Conservation (phyloP, 306 rosid genomes). For the Dryas alaskensis region DNA sequence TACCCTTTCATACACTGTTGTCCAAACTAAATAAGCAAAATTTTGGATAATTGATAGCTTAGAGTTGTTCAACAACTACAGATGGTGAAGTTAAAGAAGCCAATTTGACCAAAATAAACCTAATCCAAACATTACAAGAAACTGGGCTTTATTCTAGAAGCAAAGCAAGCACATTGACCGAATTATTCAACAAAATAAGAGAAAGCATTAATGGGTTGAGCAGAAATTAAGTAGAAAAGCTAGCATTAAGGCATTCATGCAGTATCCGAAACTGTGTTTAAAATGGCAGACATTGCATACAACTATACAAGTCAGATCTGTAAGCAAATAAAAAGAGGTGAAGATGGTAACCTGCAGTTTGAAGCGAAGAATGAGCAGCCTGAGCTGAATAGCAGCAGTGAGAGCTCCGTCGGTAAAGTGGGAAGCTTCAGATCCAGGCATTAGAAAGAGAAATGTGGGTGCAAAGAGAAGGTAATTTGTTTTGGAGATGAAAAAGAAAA, state of each 20-base stretch:
- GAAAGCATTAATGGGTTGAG: not conserved
- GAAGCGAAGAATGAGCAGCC: slow-evolving; percentile 7
- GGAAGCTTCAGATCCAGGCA: slow-evolving; percentile 31
- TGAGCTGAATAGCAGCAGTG: slow-evolving; percentile 28
- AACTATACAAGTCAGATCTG: slow-evolving; percentile 45
- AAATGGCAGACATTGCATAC: slow-evolving; percentile 6
- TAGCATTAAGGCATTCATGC: slow-evolving; percentile 2
- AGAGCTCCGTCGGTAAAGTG: slow-evolving; percentile 18
- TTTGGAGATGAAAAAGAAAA: not conserved
- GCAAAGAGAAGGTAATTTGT: not conserved
- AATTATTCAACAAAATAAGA: slow-evolving; percentile 29
- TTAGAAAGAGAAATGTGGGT: slow-evolving; percentile 20
- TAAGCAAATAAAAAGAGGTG: slow-evolving; percentile 19
- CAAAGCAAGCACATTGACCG: slow-evolving; percentile 36
- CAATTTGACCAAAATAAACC: slow-evolving; percentile 17
- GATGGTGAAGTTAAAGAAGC: not conserved
- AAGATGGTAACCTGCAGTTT: slow-evolving; percentile 26
- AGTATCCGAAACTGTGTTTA: slow-evolving; percentile 10
- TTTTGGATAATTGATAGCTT: slow-evolving; percentile 6
- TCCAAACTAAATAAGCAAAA: slow-evolving; percentile 3
- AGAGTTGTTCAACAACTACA: slow-evolving; percentile 49
- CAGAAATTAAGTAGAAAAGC: not conserved
- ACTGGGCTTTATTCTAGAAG: slow-evolving; percentile 7
- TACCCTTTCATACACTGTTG: not conserved
- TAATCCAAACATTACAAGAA: not conserved